These are phyloP conservation scores for Houttuynia cordata DNA, from an alignment of 164 flowering plant genomes.

Conservation along the genomic window DNA sequence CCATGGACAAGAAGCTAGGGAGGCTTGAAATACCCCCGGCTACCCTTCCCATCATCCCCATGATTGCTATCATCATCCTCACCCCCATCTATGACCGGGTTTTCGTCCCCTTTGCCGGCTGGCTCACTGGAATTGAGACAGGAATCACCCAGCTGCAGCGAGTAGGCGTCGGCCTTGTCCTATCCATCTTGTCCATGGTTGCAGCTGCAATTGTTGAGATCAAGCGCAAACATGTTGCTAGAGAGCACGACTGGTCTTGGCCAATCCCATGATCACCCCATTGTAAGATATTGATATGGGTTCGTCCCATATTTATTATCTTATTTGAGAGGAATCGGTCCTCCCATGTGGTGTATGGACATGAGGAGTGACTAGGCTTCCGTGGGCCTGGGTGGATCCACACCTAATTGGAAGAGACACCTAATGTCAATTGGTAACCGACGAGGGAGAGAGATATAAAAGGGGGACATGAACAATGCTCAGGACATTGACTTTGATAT, in stretches of 20 bases:
- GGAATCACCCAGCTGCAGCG: constrained; percentile 43
- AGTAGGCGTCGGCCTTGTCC: constrained; percentile 32
- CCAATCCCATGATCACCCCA: constrained; percentile 29
- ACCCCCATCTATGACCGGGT: constrained; percentile 29
- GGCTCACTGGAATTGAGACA: constrained; percentile 17
- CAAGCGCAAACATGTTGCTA: constrained; percentile 22
- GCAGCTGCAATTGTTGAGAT: constrained; percentile 31
- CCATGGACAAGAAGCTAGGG: constrained; percentile 35
- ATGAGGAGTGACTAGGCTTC: no score
- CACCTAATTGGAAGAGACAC: no score
- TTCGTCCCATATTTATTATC: no score
- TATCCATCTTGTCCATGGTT: constrained; percentile 35
- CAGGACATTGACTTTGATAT: no score
- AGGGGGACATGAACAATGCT: no score
- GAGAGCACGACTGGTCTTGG: constrained; percentile 30
- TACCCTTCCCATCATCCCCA: constrained; percentile 33
- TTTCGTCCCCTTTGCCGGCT: constrained; percentile 18
- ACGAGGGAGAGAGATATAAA: no score
- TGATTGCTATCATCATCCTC: constrained; percentile 24
- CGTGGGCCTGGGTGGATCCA: no score
- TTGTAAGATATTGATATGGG: no score
- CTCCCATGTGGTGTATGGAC: no score
- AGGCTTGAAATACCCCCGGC: constrained; percentile 35
- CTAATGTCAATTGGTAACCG: no score
- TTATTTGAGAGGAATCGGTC: no score